phyloP scores from a whole-genome alignment of 805 yeast genomes.

The Myxozyma monticola region DNA sequence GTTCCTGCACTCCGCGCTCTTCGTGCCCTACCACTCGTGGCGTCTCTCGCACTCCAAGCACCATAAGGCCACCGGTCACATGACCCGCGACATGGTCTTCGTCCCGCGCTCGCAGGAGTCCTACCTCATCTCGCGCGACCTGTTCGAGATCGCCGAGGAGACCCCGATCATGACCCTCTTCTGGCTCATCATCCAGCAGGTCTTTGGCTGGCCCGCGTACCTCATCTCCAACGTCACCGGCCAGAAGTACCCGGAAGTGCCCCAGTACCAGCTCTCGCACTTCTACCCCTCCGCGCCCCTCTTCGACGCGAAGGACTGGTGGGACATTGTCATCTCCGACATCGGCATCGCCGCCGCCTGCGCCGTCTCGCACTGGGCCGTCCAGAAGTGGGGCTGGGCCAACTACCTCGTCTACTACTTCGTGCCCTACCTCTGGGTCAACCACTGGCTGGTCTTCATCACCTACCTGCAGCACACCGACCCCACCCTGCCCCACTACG shows the following conservation, averaged over 20 bases:
- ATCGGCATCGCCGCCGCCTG: slow-evolving; percentile 55
- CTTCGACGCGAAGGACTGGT: slow-evolving; percentile 69
- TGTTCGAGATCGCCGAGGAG: slow-evolving; percentile 64
- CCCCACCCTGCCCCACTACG: slow-evolving; percentile 77
- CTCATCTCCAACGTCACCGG: slow-evolving; percentile 74
- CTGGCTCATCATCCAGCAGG: slow-evolving; percentile 63
- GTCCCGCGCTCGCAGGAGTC: slow-evolving; percentile 69
- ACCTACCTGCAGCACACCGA: slow-evolving; percentile 85
- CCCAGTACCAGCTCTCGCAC: slow-evolving; percentile 58
- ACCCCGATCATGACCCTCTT: slow-evolving; percentile 67
- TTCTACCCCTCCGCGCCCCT: slow-evolving; percentile 72
- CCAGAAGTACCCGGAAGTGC: slow-evolving; percentile 55
- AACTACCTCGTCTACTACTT: slow-evolving; percentile 68
- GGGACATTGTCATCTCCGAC: slow-evolving; percentile 71
- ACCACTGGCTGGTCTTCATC: slow-evolving; percentile 88
- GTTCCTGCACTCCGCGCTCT: slow-evolving; percentile 72
- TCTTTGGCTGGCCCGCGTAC: slow-evolving; percentile 74
- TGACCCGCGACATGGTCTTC: slow-evolving; percentile 80
- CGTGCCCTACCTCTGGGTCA: slow-evolving; percentile 74
- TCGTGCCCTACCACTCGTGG: slow-evolving; percentile 90
- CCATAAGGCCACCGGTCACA: slow-evolving; percentile 86
- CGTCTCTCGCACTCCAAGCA: slow-evolving; percentile 80
- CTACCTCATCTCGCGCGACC: slow-evolving; percentile 46
- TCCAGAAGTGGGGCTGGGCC: slow-evolving; percentile 61
- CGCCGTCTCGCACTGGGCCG: slow-evolving; percentile 57